Percentiles rank a stretch among this genome's conserved stretches.
Evolutionary conservation across 2,329 filamentous ascomycete species (phyloP).

Genomic region (Lachnellula suecica): DNA sequence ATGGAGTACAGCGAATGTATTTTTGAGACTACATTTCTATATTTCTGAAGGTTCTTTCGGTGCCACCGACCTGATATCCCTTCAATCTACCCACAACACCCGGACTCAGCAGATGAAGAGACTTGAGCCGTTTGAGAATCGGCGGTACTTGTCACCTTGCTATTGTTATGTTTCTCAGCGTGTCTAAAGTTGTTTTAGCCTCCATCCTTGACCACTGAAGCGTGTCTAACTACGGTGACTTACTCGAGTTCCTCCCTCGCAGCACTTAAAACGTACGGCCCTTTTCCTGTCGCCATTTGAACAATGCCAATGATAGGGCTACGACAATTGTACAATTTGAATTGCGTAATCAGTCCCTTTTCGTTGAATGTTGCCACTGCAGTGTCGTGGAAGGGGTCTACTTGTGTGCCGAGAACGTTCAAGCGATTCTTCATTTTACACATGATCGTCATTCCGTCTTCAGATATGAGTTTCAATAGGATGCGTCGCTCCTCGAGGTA

Average conservation of each 20-base stretch:
- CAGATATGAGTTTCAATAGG: not conserved
- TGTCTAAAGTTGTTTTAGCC: not conserved
- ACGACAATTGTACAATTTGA: slow-evolving; percentile 1
- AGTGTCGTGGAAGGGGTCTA: not conserved
- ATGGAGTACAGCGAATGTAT: no score
- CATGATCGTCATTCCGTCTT: not conserved
- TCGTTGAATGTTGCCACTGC: not conserved
- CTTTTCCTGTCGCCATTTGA: not conserved
- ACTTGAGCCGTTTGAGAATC: not conserved
- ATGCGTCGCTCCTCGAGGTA: not conserved
- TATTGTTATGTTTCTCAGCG: not conserved
- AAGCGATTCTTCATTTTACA: not conserved
- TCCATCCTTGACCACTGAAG: not conserved
- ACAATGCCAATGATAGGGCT: slow-evolving; percentile 4
- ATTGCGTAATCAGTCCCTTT: not conserved
- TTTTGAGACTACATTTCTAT: no score
- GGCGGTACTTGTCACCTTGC: not conserved
- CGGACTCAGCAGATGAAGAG: not conserved
- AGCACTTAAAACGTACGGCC: not conserved
- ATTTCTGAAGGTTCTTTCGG: no score
- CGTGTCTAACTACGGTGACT: not conserved
- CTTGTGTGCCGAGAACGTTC: not conserved
- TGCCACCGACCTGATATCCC: no score
- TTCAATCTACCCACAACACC: not conserved
- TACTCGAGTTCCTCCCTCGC: not conserved